A percentile compares a stretch with the other conserved stretches of the same genome.
These are phyloP conservation scores for Termitomyces titanicus DNA, from an alignment of 768 basidiomycete species.

Conservation along the genomic window DNA sequence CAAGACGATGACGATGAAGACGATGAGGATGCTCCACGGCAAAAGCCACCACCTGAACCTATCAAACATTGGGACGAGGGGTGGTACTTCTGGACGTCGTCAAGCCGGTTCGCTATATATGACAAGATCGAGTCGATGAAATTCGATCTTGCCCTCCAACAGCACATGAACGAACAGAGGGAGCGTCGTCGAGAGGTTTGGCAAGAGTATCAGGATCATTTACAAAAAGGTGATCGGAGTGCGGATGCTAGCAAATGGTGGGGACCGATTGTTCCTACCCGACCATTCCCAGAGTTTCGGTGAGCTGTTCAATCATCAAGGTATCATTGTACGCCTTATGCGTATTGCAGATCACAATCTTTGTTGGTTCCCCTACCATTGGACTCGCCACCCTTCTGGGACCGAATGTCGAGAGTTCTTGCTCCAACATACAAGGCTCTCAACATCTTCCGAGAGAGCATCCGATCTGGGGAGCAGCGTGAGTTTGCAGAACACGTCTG, in stretches of 20 bases:
- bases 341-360: slow-evolving; percentile 39
- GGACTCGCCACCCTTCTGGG: slow-evolving; percentile 48
- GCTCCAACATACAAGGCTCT: slow-evolving; percentile 53
- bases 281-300: slow-evolving; percentile 37
- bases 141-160: slow-evolving; percentile 50
- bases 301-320: slow-evolving; percentile 19
- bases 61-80: slow-evolving; percentile 70
- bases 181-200: slow-evolving; percentile 40
- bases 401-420: slow-evolving; percentile 51
- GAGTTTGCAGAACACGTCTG: slow-evolving; percentile 55
- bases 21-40: slow-evolving; percentile 16
- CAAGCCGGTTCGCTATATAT: slow-evolving; percentile 45
- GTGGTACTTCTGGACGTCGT: slow-evolving; percentile 70
- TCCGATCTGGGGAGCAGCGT: slow-evolving; percentile 54
- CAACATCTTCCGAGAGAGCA: slow-evolving; percentile 46
- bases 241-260: slow-evolving; percentile 30
- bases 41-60: slow-evolving; percentile 22
- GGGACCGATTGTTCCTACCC: slow-evolving; percentile 37
- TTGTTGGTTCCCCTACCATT: slow-evolving; percentile 58
- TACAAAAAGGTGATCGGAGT: slow-evolving; percentile 25
- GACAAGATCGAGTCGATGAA: slow-evolving; percentile 62
- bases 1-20: slow-evolving; percentile 31
- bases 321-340: not conserved
- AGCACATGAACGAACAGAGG: slow-evolving; percentile 33
- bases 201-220: slow-evolving; percentile 49